phyloP scores from a whole-genome alignment of 805 yeast genomes.

The Starmerella kuoi region DNA sequence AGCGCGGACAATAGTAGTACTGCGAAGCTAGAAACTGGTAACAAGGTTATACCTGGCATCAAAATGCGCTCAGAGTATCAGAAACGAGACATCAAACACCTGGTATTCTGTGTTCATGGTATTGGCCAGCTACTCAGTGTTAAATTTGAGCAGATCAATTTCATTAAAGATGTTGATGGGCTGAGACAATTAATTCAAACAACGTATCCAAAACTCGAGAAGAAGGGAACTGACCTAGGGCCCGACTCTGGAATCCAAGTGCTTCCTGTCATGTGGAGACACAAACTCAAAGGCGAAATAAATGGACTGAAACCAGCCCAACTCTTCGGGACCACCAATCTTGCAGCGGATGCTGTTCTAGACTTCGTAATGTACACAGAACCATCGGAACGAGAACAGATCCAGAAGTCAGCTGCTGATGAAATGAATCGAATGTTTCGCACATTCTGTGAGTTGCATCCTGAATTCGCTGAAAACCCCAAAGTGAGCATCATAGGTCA shows the following conservation, averaged over 20 bases:
- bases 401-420: conserved; percentile 46
- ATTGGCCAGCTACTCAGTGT: conserved; percentile 82
- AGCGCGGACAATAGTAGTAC: too few species aligned
- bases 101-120: conserved; percentile 86
- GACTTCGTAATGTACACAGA: conserved; percentile 71
- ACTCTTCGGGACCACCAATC: conserved; percentile 29
- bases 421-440: conserved; percentile 55
- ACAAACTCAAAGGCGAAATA: conserved; percentile 26
- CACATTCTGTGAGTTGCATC: conserved; percentile 49
- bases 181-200: conserved; percentile 28
- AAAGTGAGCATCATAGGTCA: conserved; percentile 78
- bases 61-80: conserved; percentile 8
- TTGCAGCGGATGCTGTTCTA: conserved; percentile 75
- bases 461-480: conserved; percentile 50
- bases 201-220: not conserved
- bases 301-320: conserved; percentile 16
- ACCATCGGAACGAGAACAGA: conserved; percentile 49
- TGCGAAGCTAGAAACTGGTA: not conserved
- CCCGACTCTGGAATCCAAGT: conserved; percentile 50
- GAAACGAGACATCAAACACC: conserved; percentile 32
- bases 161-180: conserved; percentile 69
- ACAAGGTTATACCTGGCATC: not conserved
- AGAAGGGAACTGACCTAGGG: not conserved
- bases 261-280: conserved; percentile 86
- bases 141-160: conserved; percentile 68